Percentiles rank a stretch among this genome's conserved stretches.
phyloP scores from a whole-genome alignment of 2,329 filamentous ascomycete genomes.

The Neodidymelliopsis sp. region DNA sequence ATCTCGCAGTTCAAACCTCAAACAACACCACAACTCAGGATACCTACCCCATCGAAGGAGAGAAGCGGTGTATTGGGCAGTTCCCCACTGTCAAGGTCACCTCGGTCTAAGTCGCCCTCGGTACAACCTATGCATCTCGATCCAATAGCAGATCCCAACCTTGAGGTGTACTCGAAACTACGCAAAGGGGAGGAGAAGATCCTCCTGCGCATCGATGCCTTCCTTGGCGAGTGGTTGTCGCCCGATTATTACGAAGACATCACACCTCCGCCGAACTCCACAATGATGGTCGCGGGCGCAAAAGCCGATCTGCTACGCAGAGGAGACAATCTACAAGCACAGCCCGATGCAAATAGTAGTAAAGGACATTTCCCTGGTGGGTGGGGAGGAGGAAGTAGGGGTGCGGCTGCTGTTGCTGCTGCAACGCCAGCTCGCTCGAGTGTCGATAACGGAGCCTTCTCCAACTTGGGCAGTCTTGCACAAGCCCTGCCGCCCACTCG shows the following conservation, averaged over 20 bases:
- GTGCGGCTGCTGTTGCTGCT: constrained; percentile 32
- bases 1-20: constrained; percentile 70
- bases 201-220: constrained; percentile 81
- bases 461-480: constrained; percentile 47
- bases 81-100: constrained; percentile 25
- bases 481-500: constrained; percentile 49
- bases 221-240: constrained; percentile 93
- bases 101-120: constrained; percentile 22
- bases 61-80: constrained; percentile 14
- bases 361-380: constrained; percentile 63
- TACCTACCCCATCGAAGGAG: constrained; percentile 28
- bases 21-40: constrained; percentile 32
- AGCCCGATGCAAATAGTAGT: constrained; percentile 48
- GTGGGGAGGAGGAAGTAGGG: constrained; percentile 57
- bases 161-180: constrained; percentile 43
- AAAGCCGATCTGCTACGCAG: constrained; percentile 85
- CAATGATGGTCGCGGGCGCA: constrained; percentile 85
- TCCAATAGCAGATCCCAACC: constrained; percentile 48
- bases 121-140: constrained; percentile 36
- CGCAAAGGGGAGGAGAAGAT: constrained; percentile 47
- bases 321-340: constrained; percentile 68
- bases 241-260: constrained; percentile 94
- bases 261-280: constrained; percentile 83
- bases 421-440: constrained; percentile 20
- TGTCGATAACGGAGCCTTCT: constrained; percentile 32